These are phyloP conservation scores for Sparassis latifolia DNA, from an alignment of 1,284 basidiomycete genomes.

Conservation along the genomic window DNA sequence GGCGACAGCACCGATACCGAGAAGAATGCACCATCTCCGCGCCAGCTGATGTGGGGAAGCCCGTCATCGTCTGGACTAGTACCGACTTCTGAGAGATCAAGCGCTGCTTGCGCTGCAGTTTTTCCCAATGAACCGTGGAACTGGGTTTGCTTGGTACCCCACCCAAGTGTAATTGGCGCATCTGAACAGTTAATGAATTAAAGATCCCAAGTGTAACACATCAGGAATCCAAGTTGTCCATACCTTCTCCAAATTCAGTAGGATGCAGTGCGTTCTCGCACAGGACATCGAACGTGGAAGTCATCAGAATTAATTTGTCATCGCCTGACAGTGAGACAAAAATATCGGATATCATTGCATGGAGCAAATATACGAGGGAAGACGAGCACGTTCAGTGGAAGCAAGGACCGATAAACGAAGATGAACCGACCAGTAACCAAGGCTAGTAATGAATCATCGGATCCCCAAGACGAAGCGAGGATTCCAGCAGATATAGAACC, in stretches of 20 bases:
- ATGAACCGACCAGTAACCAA: slow-evolving; percentile 61
- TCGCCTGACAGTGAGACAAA: slow-evolving; percentile 43
- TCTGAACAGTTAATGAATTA: slow-evolving; percentile 37
- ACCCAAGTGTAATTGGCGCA: slow-evolving; percentile 90
- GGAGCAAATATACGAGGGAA: background rate
- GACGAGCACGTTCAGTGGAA: too few species aligned
- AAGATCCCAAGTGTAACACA: background rate
- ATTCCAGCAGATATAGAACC: slow-evolving; percentile 87
- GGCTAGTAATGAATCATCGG: slow-evolving; percentile 82
- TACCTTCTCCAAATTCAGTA: slow-evolving; percentile 82
- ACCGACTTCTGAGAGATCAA: slow-evolving; percentile 37
- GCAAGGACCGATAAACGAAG: background rate
- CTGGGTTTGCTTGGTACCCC: slow-evolving; percentile 96
- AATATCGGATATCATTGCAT: background rate
- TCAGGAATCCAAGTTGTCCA: background rate
- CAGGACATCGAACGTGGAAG: slow-evolving; percentile 82
- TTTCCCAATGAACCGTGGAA: slow-evolving; percentile 97
- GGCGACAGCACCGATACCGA: slow-evolving; percentile 68
- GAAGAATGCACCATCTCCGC: slow-evolving; percentile 89
- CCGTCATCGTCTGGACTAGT: slow-evolving; percentile 70
- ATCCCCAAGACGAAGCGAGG: slow-evolving; percentile 80
- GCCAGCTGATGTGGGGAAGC: slow-evolving; percentile 80
- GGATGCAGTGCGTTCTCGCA: slow-evolving; percentile 73
- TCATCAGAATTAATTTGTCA: slow-evolving; percentile 84
- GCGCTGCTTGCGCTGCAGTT: slow-evolving; percentile 61